Conservation (phyloP, 305 asterid species). For the Withania somnifera region DNA sequence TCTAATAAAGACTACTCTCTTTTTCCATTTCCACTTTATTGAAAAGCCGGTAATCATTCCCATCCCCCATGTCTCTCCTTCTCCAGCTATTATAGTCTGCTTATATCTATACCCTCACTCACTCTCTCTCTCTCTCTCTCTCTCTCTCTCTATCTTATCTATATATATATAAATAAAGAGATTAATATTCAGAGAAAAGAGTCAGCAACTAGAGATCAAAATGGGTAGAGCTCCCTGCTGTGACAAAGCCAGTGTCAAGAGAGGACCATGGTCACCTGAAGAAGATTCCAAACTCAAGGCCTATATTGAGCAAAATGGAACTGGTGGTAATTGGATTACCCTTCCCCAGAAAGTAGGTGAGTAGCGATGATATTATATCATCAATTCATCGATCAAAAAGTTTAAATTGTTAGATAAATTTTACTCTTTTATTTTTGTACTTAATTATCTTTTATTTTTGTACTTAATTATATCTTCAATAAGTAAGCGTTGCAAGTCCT, state of each 20-base stretch:
- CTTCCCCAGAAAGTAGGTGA: slow-evolving; percentile 60
- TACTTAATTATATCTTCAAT: background rate
- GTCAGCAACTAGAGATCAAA: background rate
- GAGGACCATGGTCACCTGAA: slow-evolving; percentile 78
- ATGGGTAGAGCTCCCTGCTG: slow-evolving; percentile 93
- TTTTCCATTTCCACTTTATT: background rate
- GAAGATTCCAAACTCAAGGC: slow-evolving; percentile 64
- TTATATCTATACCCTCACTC: background rate
- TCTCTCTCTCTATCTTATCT: background rate
- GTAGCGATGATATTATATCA: background rate
- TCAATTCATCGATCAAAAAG: background rate
- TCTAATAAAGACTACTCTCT: background rate
- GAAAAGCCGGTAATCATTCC: slow-evolving; percentile 27
- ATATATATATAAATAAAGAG: background rate
- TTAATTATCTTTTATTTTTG: no score
- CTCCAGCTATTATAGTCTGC: slow-evolving; percentile 40
- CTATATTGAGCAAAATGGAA: slow-evolving; percentile 48
- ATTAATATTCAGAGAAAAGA: background rate
- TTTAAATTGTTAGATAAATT: background rate
- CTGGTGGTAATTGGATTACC: slow-evolving; percentile 77
- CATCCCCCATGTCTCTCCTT: slow-evolving; percentile 29
- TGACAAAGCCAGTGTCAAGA: slow-evolving; percentile 68
- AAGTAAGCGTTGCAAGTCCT: background rate
- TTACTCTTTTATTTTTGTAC: background rate
- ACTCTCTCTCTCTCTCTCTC: slow-evolving; percentile 6